These are phyloP conservation scores for Coemansia guatemalensis DNA, from an alignment of 192 early-diverging fungal species.

Conservation along the genomic window DNA sequence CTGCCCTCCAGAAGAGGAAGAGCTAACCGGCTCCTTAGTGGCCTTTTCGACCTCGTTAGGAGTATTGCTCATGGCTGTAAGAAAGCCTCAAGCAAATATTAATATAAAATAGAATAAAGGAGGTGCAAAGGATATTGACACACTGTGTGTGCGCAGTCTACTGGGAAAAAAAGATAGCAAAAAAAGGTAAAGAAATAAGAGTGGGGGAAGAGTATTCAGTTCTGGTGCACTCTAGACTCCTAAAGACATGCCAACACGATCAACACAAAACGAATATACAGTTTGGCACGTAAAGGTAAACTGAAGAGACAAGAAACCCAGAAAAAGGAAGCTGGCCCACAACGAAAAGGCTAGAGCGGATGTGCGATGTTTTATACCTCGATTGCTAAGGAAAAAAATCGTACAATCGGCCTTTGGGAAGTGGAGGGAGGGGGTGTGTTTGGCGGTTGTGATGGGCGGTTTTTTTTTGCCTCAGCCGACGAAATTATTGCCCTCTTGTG, in stretches of 20 bases:
- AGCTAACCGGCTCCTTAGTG: slow-evolving; percentile 28
- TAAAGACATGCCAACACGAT: slow-evolving; percentile 4
- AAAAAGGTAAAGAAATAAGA: slow-evolving; percentile 1
- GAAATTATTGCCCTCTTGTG: not conserved
- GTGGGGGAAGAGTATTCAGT: not conserved
- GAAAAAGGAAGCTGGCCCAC: slow-evolving; percentile 3
- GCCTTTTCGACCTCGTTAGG: slow-evolving; percentile 14
- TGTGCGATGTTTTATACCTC: slow-evolving; percentile 24
- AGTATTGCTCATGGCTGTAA: slow-evolving; percentile 23
- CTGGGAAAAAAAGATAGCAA: not conserved
- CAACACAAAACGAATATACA: not conserved
- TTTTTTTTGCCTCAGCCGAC: slow-evolving; percentile 6
- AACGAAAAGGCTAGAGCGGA: slow-evolving; percentile 14
- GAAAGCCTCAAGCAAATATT: slow-evolving; percentile 4
- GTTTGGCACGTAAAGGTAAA: not conserved
- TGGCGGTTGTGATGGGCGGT: slow-evolving; percentile 12
- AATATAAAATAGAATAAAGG: slow-evolving; percentile 6
- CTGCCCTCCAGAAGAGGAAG: slow-evolving; percentile 13
- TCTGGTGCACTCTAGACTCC: not conserved
- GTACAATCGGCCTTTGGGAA: slow-evolving; percentile 1
- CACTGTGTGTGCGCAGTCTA: not conserved
- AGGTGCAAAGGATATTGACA: slow-evolving; percentile 1
- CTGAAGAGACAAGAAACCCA: slow-evolving; percentile 7
- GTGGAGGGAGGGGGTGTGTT: slow-evolving; percentile 1
- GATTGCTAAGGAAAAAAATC: slow-evolving; percentile 12